Conservation (phyloP, 441 rosid genomes). For the Pelargonium citronellum region DNA sequence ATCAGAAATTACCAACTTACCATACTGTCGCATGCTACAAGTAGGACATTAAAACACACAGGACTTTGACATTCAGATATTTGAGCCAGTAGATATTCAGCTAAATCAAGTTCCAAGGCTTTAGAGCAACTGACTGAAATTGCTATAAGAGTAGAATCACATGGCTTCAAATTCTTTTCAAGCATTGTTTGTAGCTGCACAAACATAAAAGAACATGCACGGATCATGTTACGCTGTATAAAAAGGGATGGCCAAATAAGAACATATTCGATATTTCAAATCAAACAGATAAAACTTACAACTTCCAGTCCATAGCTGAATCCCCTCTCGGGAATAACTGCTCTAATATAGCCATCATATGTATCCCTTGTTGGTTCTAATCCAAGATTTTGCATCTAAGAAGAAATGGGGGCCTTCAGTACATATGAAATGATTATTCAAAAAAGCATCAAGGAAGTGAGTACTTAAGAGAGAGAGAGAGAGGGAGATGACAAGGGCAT, state of each 20-base stretch:
- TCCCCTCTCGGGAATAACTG: conserved; percentile 44
- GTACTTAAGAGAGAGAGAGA: neutral
- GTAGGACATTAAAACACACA: conserved; percentile 55
- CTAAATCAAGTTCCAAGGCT: conserved; percentile 67
- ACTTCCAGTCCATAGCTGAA: conserved; percentile 47
- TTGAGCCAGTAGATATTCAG: conserved; percentile 63
- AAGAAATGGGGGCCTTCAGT: conserved; percentile 21
- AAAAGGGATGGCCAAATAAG: conserved; percentile 4
- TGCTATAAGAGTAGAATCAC: conserved; percentile 20
- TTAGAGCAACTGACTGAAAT: conserved; percentile 22
- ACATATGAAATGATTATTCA: conserved; percentile 15
- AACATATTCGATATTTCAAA: conserved; percentile 17
- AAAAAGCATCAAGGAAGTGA: conserved; percentile 14
- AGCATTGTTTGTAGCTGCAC: conserved; percentile 24
- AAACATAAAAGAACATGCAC: neutral
- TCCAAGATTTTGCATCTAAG: conserved; percentile 72
- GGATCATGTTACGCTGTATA: neutral
- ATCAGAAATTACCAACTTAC: conserved; percentile 38
- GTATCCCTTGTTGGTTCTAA: conserved; percentile 54
- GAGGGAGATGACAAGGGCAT: neutral
- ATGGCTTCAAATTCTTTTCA: conserved; percentile 23
- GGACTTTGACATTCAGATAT: conserved; percentile 40
- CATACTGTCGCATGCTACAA: conserved; percentile 56
- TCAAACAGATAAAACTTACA: conserved; percentile 37
- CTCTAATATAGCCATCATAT: conserved; percentile 62